Conservation (phyloP, 2,329 filamentous ascomycete species). For the Seiridium cupressi region DNA sequence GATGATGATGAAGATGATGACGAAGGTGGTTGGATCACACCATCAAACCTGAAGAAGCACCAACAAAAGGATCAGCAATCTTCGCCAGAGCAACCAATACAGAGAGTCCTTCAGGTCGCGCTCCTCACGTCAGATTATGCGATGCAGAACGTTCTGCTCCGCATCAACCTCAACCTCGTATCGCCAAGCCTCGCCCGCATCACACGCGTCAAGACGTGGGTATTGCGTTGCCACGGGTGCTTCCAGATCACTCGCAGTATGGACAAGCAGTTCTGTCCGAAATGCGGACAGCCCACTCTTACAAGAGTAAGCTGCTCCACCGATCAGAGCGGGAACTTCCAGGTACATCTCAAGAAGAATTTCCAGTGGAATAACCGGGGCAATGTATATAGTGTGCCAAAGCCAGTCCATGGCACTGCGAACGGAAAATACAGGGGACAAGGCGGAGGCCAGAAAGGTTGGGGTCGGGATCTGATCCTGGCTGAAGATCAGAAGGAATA, state of each 20-base stretch:
- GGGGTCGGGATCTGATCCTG: conserved; percentile 81
- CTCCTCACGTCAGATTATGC: conserved; percentile 93
- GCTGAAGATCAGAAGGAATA: conserved; percentile 98
- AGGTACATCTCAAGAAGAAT: conserved; percentile 85
- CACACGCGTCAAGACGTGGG: conserved; percentile 80
- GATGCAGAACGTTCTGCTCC: conserved; percentile 94
- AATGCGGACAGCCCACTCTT: conserved; percentile 84
- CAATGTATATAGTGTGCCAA: conserved; percentile 89
- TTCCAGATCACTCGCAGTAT: conserved; percentile 84
- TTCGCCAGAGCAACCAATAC: conserved; percentile 47
- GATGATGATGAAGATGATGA: conserved; percentile 41
- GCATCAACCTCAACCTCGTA: conserved; percentile 90
- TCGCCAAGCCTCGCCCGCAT: conserved; percentile 78
- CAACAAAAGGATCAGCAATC: conserved; percentile 64
- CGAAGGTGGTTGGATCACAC: conserved; percentile 88
- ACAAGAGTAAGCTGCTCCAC: conserved; percentile 85
- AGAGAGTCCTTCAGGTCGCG: conserved; percentile 77
- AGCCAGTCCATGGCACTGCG: conserved; percentile 76
- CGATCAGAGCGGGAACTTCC: conserved; percentile 75
- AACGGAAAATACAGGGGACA: conserved; percentile 68
- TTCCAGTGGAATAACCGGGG: conserved; percentile 96
- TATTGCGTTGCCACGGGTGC: conserved; percentile 91
- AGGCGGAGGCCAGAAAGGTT: conserved; percentile 80
- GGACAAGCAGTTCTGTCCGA: conserved; percentile 86
- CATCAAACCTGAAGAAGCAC: conserved; percentile 83